Conservation (phyloP, 140 eudicot species). For the Anethum foeniculum region DNA sequence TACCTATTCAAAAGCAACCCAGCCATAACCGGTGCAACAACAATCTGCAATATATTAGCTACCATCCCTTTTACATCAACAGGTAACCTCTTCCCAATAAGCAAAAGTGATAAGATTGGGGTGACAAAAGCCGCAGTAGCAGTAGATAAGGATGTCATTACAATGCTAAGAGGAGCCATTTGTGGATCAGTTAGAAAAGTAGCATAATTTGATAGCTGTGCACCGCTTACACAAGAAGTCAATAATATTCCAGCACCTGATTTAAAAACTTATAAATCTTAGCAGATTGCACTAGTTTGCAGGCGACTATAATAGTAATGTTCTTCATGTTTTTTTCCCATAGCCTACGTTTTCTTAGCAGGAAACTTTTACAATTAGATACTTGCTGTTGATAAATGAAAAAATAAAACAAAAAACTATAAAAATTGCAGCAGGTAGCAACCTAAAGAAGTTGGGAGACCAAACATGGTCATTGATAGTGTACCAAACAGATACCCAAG, state of each 20-base stretch:
- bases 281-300: neutral
- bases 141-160: slow-evolving; percentile 92
- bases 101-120: slow-evolving; percentile 73
- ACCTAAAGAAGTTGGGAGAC: slow-evolving; percentile 87
- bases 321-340: neutral
- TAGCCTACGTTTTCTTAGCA: neutral
- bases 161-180: slow-evolving; percentile 97
- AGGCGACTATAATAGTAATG: neutral
- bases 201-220: slow-evolving; percentile 94
- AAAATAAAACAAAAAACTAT: neutral
- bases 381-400: neutral
- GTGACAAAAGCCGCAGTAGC: slow-evolving; percentile 85
- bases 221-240: slow-evolving; percentile 94
- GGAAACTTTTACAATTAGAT: neutral
- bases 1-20: slow-evolving; percentile 89
- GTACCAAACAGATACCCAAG: slow-evolving; percentile 86
- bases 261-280: slow-evolving; percentile 11
- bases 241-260: slow-evolving; percentile 95
- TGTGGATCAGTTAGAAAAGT: slow-evolving; percentile 81
- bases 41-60: slow-evolving; percentile 84
- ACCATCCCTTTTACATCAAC: slow-evolving; percentile 96
- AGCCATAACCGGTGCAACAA: slow-evolving; percentile 80
- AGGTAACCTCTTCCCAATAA: slow-evolving; percentile 84
- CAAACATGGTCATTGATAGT: slow-evolving; percentile 48
- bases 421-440: neutral